Evolutionary conservation across 106 monocot genomes (phyloP).

Genomic region (Alisma plantagoaquatica): DNA sequence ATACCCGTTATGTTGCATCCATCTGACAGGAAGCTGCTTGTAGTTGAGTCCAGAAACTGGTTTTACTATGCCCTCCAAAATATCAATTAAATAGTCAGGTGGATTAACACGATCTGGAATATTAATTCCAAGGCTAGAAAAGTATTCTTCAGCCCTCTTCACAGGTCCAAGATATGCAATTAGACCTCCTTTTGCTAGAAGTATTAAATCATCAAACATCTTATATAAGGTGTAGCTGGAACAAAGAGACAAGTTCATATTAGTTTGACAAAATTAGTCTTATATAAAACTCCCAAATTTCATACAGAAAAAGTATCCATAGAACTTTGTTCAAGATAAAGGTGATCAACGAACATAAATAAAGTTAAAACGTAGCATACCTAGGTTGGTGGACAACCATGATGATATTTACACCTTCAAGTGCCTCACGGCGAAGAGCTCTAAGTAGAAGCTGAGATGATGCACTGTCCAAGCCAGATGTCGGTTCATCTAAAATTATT

Average conservation of each 20-base stretch:
- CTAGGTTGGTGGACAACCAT: constrained; percentile 98
- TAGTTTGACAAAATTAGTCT: neutral
- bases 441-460: constrained; percentile 80
- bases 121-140: constrained; percentile 70
- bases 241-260: neutral
- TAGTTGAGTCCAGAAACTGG: constrained; percentile 47
- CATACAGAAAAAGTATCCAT: too few species aligned
- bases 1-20: constrained; percentile 82
- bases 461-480: constrained; percentile 93
- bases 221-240: constrained; percentile 85
- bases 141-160: constrained; percentile 88
- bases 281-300: too few species aligned
- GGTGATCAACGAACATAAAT: too few species aligned
- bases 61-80: constrained; percentile 87
- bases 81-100: constrained; percentile 89
- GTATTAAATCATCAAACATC: constrained; percentile 97
- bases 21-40: constrained; percentile 66
- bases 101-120: constrained; percentile 96
- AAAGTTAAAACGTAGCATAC: too few species aligned
- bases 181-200: constrained; percentile 88
- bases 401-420: constrained; percentile 93
- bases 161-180: constrained; percentile 87
- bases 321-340: too few species aligned
- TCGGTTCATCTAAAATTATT: constrained; percentile 90
- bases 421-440: constrained; percentile 85